Conservation (phyloP, 2,329 filamentous ascomycete species). For the Alternaria postmessia region DNA sequence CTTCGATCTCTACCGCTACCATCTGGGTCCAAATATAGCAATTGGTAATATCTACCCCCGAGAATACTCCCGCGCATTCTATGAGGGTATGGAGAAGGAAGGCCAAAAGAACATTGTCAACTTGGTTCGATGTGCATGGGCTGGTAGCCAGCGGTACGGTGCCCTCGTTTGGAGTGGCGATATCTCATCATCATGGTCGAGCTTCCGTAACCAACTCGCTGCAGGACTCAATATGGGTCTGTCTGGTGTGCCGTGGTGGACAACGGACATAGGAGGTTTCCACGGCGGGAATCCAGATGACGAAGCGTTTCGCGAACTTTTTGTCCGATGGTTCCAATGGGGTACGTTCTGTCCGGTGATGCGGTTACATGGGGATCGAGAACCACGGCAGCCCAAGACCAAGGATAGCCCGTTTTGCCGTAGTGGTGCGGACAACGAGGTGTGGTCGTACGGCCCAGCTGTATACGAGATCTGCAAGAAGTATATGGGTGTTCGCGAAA, state of each 20-base stretch:
- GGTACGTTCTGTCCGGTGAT: constrained; percentile 73
- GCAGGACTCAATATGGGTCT: constrained; percentile 73
- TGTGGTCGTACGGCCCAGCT: constrained; percentile 71
- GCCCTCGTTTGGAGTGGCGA: constrained; percentile 73
- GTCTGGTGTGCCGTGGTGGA: constrained; percentile 72
- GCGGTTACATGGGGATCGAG: constrained; percentile 71
- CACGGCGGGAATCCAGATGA: constrained; percentile 69
- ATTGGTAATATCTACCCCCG: constrained; percentile 68
- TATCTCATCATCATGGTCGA: constrained; percentile 70
- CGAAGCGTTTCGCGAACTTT: constrained; percentile 66
- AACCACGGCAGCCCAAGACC: constrained; percentile 62
- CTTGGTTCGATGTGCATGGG: constrained; percentile 65
- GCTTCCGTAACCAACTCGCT: constrained; percentile 66
- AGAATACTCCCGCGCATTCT: constrained; percentile 67
- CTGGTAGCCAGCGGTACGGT: constrained; percentile 69
- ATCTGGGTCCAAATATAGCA: constrained; percentile 61
- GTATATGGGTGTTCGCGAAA: constrained; percentile 67
- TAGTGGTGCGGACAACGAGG: constrained; percentile 66
- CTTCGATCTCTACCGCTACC: constrained; percentile 72
- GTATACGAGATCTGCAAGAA: constrained; percentile 67
- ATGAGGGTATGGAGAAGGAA: constrained; percentile 63
- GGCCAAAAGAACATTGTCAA: constrained; percentile 68
- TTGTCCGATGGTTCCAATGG: constrained; percentile 75
- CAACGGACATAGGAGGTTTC: constrained; percentile 75
- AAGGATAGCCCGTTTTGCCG: constrained; percentile 49